Conservation (phyloP, 192 early-diverging fungal species). For the Spizellomyces punctatus region DNA sequence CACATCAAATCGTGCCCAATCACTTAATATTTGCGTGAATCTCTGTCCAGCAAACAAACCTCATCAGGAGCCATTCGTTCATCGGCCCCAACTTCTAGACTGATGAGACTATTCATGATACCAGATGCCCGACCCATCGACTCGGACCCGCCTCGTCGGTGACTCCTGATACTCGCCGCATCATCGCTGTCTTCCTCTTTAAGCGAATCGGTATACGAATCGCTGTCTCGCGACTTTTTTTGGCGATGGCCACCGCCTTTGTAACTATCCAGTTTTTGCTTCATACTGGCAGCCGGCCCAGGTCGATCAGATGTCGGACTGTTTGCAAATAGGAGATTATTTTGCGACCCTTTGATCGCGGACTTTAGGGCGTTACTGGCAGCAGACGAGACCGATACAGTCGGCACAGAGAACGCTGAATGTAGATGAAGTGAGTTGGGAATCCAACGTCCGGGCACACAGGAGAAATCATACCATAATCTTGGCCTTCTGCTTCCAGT, state of each 20-base stretch:
- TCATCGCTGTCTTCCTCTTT: slow-evolving; percentile 31
- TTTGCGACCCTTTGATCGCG: slow-evolving; percentile 31
- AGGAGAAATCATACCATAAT: slow-evolving; percentile 32
- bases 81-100: slow-evolving; percentile 38
- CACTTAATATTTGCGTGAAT: background rate
- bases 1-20: background rate
- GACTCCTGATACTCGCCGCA: slow-evolving; percentile 2
- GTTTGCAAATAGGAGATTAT: slow-evolving; percentile 12
- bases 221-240: background rate
- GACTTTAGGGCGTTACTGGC: slow-evolving; percentile 50
- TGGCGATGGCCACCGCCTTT: background rate
- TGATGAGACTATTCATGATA: slow-evolving; percentile 18
- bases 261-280: background rate
- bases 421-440: background rate
- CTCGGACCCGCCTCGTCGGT: slow-evolving; percentile 8
- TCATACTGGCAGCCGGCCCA: background rate
- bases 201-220: slow-evolving; percentile 6
- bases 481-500: slow-evolving; percentile 30
- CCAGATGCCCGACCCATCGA: too few relatives aligned
- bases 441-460: background rate
- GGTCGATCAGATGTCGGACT: background rate
- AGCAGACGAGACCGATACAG: slow-evolving; percentile 43
- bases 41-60: slow-evolving; percentile 15
- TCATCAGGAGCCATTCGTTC: slow-evolving; percentile 58
- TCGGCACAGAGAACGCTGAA: slow-evolving; percentile 25